Conservation (phyloP, 148 eudicot genomes). For the Dysphania ambrosioides region DNA sequence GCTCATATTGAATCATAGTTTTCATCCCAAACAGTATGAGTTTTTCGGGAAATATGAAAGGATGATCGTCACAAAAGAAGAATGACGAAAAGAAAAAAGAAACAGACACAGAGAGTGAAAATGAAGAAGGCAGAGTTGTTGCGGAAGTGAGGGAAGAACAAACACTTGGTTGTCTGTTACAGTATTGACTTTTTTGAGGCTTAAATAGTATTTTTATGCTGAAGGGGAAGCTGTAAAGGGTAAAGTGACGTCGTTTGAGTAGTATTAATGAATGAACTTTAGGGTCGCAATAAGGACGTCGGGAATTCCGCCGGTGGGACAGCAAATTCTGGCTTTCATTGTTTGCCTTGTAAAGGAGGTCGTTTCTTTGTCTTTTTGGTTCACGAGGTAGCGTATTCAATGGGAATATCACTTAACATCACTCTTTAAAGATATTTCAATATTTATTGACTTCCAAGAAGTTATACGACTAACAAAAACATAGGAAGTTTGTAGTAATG, state of each 20-base stretch:
- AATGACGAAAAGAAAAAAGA: neutral
- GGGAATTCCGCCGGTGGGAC: neutral
- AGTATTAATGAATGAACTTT: neutral
- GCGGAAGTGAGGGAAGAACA: conserved; percentile 15
- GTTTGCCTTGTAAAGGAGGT: neutral
- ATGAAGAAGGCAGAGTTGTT: neutral
- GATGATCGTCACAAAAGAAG: neutral
- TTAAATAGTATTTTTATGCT: no score
- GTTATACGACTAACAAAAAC: neutral
- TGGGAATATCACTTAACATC: no score
- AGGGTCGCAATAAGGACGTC: neutral
- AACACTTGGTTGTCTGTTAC: conserved; percentile 19
- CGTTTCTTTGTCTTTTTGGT: neutral
- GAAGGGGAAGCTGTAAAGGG: neutral
- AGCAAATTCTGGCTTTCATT: neutral
- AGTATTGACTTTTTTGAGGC: neutral
- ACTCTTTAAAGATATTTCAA: neutral
- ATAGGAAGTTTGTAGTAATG: neutral
- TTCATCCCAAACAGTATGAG: no score
- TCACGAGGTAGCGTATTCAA: neutral
- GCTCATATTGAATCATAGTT: no score
- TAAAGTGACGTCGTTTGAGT: neutral
- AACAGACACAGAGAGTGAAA: neutral
- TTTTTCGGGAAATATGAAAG: conserved; percentile 11
- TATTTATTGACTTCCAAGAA: neutral